phyloP scores from a whole-genome alignment of 2,329 filamentous ascomycete species.

The Laburnicola sp. region DNA sequence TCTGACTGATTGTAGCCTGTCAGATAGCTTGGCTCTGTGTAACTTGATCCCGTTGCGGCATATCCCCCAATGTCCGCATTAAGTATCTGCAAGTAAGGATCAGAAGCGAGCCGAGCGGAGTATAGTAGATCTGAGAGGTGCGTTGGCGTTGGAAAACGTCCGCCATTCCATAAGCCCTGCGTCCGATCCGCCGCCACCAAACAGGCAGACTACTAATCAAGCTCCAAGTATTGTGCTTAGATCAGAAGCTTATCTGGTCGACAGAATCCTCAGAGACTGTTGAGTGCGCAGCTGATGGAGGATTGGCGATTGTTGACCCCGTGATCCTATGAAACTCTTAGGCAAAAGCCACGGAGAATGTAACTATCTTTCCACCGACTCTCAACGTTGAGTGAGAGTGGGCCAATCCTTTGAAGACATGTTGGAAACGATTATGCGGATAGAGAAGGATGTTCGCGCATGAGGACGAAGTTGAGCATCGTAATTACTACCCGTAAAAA shows the following conservation, averaged over 20 bases:
- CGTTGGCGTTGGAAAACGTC: background rate
- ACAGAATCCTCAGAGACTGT: background rate
- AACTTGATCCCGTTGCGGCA: background rate
- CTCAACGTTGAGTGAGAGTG: no score
- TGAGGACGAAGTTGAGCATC: background rate
- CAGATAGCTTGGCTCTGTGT: slow-evolving; percentile 2
- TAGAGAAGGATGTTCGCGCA: background rate
- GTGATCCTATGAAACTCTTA: background rate
- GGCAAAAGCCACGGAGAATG: no score
- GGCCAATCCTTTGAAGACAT: no score
- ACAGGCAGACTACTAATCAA: background rate
- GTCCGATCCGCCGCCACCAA: background rate
- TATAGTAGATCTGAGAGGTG: background rate
- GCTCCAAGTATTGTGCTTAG: background rate
- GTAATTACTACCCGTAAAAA: background rate
- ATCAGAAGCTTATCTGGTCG: background rate
- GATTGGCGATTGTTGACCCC: background rate
- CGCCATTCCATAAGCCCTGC: no score
- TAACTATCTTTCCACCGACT: no score
- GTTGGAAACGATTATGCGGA: background rate
- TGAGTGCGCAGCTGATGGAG: background rate
- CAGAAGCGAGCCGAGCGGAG: no score
- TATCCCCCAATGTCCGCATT: background rate
- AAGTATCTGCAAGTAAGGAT: no score
- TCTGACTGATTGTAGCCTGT: background rate